Base-by-base conservation (phyloP, 768 basidiomycete genomes). In the Mrakia frigida region DNA sequence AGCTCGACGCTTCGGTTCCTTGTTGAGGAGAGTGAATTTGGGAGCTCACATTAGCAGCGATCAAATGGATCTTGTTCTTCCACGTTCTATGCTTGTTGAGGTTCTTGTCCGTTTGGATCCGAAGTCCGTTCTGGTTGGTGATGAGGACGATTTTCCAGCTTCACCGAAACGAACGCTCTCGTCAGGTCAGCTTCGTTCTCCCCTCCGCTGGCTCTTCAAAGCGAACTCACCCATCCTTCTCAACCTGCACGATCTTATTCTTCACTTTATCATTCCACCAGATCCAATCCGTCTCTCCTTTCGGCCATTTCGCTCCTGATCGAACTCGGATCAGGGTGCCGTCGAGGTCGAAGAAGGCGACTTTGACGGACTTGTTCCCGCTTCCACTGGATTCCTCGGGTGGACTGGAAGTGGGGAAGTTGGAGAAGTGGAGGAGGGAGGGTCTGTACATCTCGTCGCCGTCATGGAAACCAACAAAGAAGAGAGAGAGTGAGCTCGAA, bases 341-440 rank as follows among this genome's bases (percentile, higher is more conserved):
- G 81, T 97, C 94, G 33, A 97, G 84, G 82, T 97, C 94, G 78
- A 94, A 91, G 18, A 89, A 87, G 14, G 92, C 91, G 43, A 93
- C 87, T 79, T 89, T 90, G n/a, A n/a, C n/a, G n/a, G n/a, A n/a
- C n/a, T n/a, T n/a, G n/a, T n/a, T n/a, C n/a, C n/a, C n/a, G n/a
- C 85, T 41, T 43, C 61, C 11, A 28, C n/a, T 13, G 28, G 9
- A 18, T 31, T n/a, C 41, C 43, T 13, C 60, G 53, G 31, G 68
- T 23, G 33, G 10, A 37, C 52, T 59, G 35, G 50, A 35, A 14
- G 28, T 7, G 35, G 50, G 41, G 9, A n/a, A 21, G 21, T 21
- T 25, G 52, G 46, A 14, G 23, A 9, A 39, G 41, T 16, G 37
- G 1, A 41, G 11, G 5, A 41, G 18, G 41, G 67, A 39, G 9